Conservation (phyloP, 306 rosid species). For the Trifolium repens region DNA sequence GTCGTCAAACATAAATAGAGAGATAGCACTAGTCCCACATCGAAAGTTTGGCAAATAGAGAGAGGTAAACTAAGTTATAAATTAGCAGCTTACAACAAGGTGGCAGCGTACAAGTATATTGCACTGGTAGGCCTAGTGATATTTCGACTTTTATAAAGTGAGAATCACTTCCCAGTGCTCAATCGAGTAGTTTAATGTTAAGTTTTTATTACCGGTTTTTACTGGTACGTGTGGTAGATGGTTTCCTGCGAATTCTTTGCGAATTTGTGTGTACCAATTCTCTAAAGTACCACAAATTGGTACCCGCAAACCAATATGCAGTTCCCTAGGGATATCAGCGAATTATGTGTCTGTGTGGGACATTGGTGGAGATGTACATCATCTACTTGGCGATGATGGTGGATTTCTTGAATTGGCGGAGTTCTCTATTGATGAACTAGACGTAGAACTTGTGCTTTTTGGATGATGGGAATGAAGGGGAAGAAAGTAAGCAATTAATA, state of each 20-base stretch:
- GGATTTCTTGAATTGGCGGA: neutral
- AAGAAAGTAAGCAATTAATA: neutral
- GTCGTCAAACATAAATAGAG: neutral
- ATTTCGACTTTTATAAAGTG: neutral
- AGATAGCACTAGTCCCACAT: neutral
- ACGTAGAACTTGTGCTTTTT: neutral
- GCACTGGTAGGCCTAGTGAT: neutral
- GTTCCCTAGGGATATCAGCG: neutral
- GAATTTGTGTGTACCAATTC: neutral
- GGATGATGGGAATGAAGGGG: neutral
- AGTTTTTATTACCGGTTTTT: neutral
- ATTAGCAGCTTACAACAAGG: neutral
- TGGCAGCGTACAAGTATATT: neutral
- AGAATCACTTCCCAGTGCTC: neutral
- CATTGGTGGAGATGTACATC: constrained; percentile 5
- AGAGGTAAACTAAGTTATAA: neutral
- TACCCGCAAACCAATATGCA: neutral
- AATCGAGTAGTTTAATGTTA: neutral
- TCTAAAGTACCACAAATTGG: neutral
- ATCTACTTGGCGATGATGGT: constrained; percentile 4
- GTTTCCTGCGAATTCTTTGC: neutral
- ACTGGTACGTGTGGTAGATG: neutral
- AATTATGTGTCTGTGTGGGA: neutral
- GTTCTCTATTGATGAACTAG: constrained; percentile 6
- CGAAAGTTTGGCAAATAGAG: neutral